phyloP scores from a whole-genome alignment of 805 yeast species.

The Saccharomycopsis capsularis region DNA sequence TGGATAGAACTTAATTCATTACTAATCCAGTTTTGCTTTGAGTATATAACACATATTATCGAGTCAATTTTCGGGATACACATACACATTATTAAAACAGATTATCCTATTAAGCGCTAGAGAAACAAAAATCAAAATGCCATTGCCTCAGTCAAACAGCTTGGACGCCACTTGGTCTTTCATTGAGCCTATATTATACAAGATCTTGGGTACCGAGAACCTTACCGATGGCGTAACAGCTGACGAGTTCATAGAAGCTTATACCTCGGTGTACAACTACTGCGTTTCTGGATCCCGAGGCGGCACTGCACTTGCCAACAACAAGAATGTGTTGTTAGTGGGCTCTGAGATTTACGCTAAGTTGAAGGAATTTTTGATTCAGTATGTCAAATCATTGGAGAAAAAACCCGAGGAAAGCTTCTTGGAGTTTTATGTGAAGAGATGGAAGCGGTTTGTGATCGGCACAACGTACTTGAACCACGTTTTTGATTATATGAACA shows the following conservation, averaged over 20 bases:
- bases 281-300: constrained; percentile 50
- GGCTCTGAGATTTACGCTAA: constrained; percentile 86
- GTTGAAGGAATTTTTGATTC: constrained; percentile 56
- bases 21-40: too few species aligned
- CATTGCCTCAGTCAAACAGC: constrained; percentile 34
- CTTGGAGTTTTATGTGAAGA: constrained; percentile 73
- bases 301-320: neutral
- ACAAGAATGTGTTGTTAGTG: constrained; percentile 42
- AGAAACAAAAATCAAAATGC: too few species aligned
- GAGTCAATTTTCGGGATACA: too few species aligned
- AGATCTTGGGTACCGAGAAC: constrained; percentile 57
- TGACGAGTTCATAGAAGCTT: constrained; percentile 79
- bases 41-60: too few species aligned
- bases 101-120: too few species aligned
- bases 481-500: constrained; percentile 89
- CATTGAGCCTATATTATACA: constrained; percentile 68
- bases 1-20: too few species aligned
- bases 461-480: constrained; percentile 91
- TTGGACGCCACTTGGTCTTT: constrained; percentile 67
- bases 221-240: constrained; percentile 56
- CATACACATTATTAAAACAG: too few species aligned
- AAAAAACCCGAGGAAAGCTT: constrained; percentile 58
- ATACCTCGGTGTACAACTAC: constrained; percentile 87
- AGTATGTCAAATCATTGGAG: constrained; percentile 46
- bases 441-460: constrained; percentile 83